Evolutionary conservation across 148 eudicot genomes (phyloP).

Genomic region (Nepenthes gracilis): DNA sequence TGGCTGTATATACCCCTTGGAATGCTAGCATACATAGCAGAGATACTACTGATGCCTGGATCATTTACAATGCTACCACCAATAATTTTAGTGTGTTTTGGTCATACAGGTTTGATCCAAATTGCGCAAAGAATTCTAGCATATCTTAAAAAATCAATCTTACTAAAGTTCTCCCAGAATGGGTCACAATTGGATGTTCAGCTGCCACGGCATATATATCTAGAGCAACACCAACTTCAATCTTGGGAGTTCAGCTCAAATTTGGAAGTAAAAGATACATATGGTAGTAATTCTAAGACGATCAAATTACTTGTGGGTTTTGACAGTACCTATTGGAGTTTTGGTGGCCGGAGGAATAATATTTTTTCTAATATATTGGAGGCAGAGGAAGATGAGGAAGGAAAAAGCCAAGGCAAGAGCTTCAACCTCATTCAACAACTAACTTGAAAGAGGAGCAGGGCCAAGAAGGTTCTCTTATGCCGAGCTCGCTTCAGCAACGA

Average conservation of each 20-base stretch:
- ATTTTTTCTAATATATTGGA: background rate
- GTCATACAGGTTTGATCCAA: slow-evolving; percentile 15
- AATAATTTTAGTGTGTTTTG: slow-evolving; percentile 30
- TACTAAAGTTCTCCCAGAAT: slow-evolving; percentile 25
- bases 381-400: background rate
- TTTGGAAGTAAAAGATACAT: slow-evolving; percentile 7
- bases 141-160: slow-evolving; percentile 36
- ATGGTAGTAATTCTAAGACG: background rate
- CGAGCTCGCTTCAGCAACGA: slow-evolving; percentile 11
- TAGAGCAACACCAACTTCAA: slow-evolving; percentile 16
- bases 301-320: slow-evolving; percentile 10
- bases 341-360: slow-evolving; percentile 4
- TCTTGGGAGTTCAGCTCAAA: slow-evolving; percentile 38
- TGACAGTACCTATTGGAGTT: slow-evolving; percentile 8
- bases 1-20: slow-evolving; percentile 22
- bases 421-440: slow-evolving; percentile 12
- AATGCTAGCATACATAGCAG: slow-evolving; percentile 32
- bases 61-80: slow-evolving; percentile 27
- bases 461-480: slow-evolving; percentile 15
- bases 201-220: slow-evolving; percentile 28
- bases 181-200: slow-evolving; percentile 45
- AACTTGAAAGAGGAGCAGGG: slow-evolving; percentile 23
- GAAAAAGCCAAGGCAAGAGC: background rate
- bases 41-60: slow-evolving; percentile 30
- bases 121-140: slow-evolving; percentile 13